These are phyloP conservation scores for Citrullus colocynthis DNA, from an alignment of 306 rosid species.

Conservation along the genomic window DNA sequence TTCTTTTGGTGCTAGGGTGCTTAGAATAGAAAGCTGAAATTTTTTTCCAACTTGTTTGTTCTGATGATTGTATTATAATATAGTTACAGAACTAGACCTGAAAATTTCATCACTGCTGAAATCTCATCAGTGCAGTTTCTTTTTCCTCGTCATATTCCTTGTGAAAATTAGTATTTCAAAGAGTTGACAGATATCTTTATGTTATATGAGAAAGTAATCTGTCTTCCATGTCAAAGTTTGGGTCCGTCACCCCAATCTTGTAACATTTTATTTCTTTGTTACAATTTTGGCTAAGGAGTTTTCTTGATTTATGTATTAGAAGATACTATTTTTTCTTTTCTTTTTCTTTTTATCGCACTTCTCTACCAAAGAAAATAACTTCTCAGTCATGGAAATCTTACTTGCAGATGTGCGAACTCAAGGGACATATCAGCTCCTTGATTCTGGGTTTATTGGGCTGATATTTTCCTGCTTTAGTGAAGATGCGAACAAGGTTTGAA, in stretches of 20 bases:
- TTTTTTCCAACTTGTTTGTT: neutral
- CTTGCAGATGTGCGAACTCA: conserved; percentile 84
- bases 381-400: neutral
- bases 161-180: neutral
- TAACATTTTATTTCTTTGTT: neutral
- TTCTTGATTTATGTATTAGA: neutral
- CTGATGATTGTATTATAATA: neutral
- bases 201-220: neutral
- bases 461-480: conserved; percentile 92
- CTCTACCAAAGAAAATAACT: neutral
- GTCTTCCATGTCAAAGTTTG: neutral
- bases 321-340: neutral
- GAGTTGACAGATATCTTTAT: neutral
- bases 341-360: neutral
- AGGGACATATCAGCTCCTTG: conserved; percentile 95
- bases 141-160: neutral
- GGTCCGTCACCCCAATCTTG: neutral
- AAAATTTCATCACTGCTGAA: neutral
- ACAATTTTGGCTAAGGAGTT: neutral
- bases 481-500: conserved; percentile 71
- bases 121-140: neutral
- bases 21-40: neutral
- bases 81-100: neutral
- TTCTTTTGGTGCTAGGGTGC: neutral
- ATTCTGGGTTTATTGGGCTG: conserved; percentile 91